Percentiles rank a stretch among this genome's conserved stretches.
Conservation (phyloP, 1,284 basidiomycete genomes). For the Fomitiporia mediterranea region DNA sequence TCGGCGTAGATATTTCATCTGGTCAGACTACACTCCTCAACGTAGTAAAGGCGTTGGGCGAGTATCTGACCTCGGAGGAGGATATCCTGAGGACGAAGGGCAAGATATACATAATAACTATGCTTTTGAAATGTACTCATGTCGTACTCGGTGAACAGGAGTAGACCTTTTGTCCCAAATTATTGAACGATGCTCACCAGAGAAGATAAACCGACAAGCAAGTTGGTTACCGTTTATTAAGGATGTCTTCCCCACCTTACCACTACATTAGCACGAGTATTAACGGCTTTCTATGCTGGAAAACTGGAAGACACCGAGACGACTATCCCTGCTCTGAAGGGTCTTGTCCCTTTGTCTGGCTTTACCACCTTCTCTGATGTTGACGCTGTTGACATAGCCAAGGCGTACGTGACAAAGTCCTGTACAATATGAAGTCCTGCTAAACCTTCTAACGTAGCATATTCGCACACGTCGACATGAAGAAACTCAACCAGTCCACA, state of each 20-base stretch:
- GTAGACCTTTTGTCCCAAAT: constrained; percentile 70
- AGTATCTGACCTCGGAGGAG: constrained; percentile 84
- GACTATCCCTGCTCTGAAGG: constrained; percentile 70
- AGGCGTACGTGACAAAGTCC: constrained; percentile 50
- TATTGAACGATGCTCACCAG: constrained; percentile 54
- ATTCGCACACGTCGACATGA: constrained; percentile 78
- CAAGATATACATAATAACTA: constrained; percentile 59
- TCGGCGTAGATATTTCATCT: constrained; percentile 55
- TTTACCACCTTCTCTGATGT: constrained; percentile 65
- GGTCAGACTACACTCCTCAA: constrained; percentile 64
- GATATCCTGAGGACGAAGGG: constrained; percentile 79
- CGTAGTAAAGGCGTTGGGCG: constrained; percentile 84
- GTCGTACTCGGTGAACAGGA: constrained; percentile 41
- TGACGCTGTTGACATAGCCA: constrained; percentile 65
- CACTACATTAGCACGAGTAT: constrained; percentile 60
- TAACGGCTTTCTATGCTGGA: constrained; percentile 79
- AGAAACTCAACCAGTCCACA: constrained; percentile 75
- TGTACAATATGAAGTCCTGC: not conserved
- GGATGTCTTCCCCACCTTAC: not conserved
- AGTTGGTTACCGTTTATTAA: constrained; percentile 43
- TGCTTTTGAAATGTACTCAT: no score
- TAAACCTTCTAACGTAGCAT: constrained; percentile 44
- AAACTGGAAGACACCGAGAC: constrained; percentile 87
- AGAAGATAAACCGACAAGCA: constrained; percentile 76
- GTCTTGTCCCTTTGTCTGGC: constrained; percentile 65